Evolutionary conservation across 352 stramenopile species (phyloP).

Genomic region (Globisporangium paddicum): DNA sequence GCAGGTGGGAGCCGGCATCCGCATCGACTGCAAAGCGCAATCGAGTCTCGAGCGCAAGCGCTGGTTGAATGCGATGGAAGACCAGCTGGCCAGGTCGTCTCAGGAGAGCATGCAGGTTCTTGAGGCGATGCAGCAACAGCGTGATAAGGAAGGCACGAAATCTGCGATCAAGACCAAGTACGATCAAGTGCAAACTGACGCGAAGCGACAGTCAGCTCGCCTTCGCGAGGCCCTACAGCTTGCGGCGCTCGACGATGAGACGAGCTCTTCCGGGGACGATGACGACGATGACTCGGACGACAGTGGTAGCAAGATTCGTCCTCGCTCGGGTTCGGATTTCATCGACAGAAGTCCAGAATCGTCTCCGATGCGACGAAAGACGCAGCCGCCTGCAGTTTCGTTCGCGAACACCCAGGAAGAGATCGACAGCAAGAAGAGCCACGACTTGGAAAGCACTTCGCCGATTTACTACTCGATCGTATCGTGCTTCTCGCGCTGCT

Average conservation of each 20-base stretch:
- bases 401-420: slow-evolving; percentile 26
- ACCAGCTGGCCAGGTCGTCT: slow-evolving; percentile 28
- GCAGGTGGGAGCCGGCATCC: slow-evolving; percentile 18
- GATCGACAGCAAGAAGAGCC: slow-evolving; percentile 14
- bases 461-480: slow-evolving; percentile 16
- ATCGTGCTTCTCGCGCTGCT: slow-evolving; percentile 30
- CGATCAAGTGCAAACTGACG: slow-evolving; percentile 41
- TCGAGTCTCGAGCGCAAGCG: slow-evolving; percentile 65
- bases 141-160: slow-evolving; percentile 32
- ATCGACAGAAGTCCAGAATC: slow-evolving; percentile 61
- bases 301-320: slow-evolving; percentile 6
- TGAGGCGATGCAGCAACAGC: slow-evolving; percentile 29
- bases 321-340: slow-evolving; percentile 28
- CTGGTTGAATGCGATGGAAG: slow-evolving; percentile 64
- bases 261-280: slow-evolving; percentile 14
- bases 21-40: slow-evolving; percentile 48
- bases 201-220: slow-evolving; percentile 37
- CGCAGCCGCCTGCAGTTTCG: slow-evolving; percentile 16
- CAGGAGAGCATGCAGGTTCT: slow-evolving; percentile 32
- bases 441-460: not conserved
- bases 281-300: slow-evolving; percentile 5
- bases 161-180: slow-evolving; percentile 50
- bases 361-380: slow-evolving; percentile 59
- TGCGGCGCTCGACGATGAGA: slow-evolving; percentile 18
- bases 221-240: slow-evolving; percentile 44